Evolutionary conservation across 2,329 filamentous ascomycete species (phyloP).

Genomic region (Achaetomium macrosporum): DNA sequence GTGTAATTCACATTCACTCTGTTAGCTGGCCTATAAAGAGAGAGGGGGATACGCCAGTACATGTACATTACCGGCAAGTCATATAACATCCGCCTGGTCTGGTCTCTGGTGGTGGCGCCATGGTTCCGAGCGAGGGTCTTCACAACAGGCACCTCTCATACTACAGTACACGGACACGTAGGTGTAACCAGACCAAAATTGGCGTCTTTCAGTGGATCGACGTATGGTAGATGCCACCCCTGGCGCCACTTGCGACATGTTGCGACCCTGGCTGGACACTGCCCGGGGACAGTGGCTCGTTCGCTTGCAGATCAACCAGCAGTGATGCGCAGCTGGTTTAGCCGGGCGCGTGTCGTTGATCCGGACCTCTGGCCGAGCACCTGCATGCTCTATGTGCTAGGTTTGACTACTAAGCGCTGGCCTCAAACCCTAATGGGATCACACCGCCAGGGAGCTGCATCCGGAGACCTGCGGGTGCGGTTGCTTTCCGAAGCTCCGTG

Average conservation of each 20-base stretch:
- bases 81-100: too few species aligned
- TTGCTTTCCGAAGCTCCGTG: not conserved
- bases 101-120: too few species aligned
- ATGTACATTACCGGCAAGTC: too few species aligned
- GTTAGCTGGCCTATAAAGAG: too few species aligned
- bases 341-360: slow-evolving; percentile 6
- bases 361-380: not conserved
- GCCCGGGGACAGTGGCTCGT: not conserved
- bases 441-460: slow-evolving; percentile 1
- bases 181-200: too few species aligned
- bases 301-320: slow-evolving; percentile 3
- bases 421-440: not conserved
- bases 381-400: not conserved
- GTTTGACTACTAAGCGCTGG: not conserved
- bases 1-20: too few species aligned
- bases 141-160: too few species aligned
- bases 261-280: not conserved
- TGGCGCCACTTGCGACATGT: slow-evolving; percentile 10
- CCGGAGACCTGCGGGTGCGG: not conserved
- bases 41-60: too few species aligned
- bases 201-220: too few species aligned
- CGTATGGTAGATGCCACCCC: not conserved
- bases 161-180: too few species aligned
- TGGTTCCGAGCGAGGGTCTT: too few species aligned
- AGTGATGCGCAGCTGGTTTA: slow-evolving; percentile 1